Base-by-base conservation (phyloP, 225 moss, liverwort and hornwort species). In the Anthoceros angustus region DNA sequence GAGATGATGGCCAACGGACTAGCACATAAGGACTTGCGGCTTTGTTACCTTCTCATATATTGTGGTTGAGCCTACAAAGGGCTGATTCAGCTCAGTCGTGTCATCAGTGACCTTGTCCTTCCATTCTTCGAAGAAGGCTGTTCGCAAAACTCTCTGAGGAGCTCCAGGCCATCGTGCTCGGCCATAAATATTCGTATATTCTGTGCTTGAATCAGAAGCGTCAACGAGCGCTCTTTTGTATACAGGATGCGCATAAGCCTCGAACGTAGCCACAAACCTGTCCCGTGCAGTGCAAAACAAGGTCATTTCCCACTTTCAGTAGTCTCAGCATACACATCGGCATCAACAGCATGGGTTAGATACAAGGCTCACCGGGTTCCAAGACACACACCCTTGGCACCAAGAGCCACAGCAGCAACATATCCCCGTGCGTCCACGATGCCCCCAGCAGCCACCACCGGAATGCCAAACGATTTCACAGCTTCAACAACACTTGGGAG, bases 391-490 rank as follows among this genome's bases (percentile, higher is more conserved):
- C 87, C 87, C 68, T 87, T 81, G 41, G 88, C 95, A 48, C 92
- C 89, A 62, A 98, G 81, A 25, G 95, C 88, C 70, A 98, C 85
- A 42, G 88, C 86, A 69, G 95, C 95, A 62, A 92, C 95, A 32
- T 98, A 89, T 69, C 85, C 91, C 38, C 86, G 83, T 11, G 85
- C 91, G 81, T 98, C 84, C 43, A 76, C 88, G 67, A 98, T 87
- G 7, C 92, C 92, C 72, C 92, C 92, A 14, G 89, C 85, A 62
- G 87, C 95, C 75, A 98, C 74, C 41, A 98, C 76, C 41, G 87
- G 91, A 42, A 87, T 76, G 41, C 84, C 76, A 48, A 81, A 89
- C 60, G 71, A 66, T 66, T 78, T 80, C 21, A 89, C 42, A 5
- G 86, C 83, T 63, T 98, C 92, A 25, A 87, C 87, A 21, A 98